Conservation (phyloP, 2,329 filamentous ascomycete genomes). For the Penicillium oxalicum region DNA sequence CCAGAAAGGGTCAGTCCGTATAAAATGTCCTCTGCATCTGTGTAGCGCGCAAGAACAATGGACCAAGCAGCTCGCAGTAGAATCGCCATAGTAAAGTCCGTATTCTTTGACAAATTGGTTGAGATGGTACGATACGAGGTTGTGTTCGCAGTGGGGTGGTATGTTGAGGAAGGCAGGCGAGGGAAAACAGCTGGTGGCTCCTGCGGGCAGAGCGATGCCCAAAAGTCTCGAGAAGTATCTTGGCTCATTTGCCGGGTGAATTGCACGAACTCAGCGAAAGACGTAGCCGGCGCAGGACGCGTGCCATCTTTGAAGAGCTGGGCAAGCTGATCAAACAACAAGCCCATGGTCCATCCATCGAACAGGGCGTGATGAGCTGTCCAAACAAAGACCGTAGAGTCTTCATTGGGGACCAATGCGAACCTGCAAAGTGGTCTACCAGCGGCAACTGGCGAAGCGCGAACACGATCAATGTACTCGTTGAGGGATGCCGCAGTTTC, state of each 20-base stretch:
- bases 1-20: constrained; percentile 39
- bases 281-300: background rate
- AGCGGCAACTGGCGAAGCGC: background rate
- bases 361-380: constrained; percentile 41
- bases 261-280: constrained; percentile 16
- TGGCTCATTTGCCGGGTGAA: constrained; percentile 12
- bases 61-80: constrained; percentile 26
- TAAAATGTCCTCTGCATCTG: constrained; percentile 32
- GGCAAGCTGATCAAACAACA: constrained; percentile 1
- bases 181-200: constrained; percentile 8
- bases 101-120: constrained; percentile 17
- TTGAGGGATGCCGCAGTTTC: background rate
- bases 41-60: constrained; percentile 30
- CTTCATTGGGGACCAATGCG: background rate
- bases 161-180: background rate
- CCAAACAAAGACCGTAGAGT: constrained; percentile 27
- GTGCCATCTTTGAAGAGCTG: background rate
- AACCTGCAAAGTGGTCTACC: background rate
- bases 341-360: constrained; percentile 27
- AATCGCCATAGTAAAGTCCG: constrained; percentile 23
- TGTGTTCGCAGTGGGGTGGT: constrained; percentile 1
- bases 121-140: constrained; percentile 1
- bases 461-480: background rate
- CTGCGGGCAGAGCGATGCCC: constrained; percentile 1
- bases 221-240: constrained; percentile 7